Evolutionary conservation across 305 asterid genomes (phyloP).

Genomic region (Solanum hybrid): DNA sequence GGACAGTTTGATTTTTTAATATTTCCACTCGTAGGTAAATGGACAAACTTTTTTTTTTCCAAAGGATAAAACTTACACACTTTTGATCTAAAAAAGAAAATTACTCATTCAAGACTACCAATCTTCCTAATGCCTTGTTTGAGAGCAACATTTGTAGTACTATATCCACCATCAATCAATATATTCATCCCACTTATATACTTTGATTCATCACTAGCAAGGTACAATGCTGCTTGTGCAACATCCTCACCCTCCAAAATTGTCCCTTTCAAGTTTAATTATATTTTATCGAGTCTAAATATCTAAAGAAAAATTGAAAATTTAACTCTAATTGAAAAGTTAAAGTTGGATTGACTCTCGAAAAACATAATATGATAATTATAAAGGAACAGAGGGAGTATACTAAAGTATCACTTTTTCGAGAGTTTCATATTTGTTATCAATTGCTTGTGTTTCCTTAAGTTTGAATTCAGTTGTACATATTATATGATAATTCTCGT

Average conservation of each 20-base stretch:
- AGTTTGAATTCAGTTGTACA: no score
- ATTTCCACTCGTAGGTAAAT: no score
- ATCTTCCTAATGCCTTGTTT: not conserved
- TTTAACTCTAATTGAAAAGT: no score
- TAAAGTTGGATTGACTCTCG: no score
- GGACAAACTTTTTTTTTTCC: no score
- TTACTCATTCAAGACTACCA: not conserved
- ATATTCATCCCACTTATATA: conserved; percentile 47
- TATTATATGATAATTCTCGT: not conserved
- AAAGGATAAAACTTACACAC: no score
- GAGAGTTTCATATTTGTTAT: not conserved
- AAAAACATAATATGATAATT: no score
- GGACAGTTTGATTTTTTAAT: no score
- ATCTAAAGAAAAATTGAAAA: no score
- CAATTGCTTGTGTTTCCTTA: no score
- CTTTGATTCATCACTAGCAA: conserved; percentile 36
- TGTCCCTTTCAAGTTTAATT: conserved; percentile 19
- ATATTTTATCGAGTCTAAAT: no score
- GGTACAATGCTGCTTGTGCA: conserved; percentile 33
- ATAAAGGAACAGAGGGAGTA: not conserved
- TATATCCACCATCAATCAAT: conserved; percentile 48
- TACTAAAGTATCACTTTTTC: not conserved
- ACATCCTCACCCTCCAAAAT: conserved; percentile 20
- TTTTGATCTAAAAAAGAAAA: not conserved
- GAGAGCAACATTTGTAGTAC: conserved; percentile 19